Evolutionary conservation across 129 eudicot genomes (phyloP).

Genomic region (Flaveria sonorensis): DNA sequence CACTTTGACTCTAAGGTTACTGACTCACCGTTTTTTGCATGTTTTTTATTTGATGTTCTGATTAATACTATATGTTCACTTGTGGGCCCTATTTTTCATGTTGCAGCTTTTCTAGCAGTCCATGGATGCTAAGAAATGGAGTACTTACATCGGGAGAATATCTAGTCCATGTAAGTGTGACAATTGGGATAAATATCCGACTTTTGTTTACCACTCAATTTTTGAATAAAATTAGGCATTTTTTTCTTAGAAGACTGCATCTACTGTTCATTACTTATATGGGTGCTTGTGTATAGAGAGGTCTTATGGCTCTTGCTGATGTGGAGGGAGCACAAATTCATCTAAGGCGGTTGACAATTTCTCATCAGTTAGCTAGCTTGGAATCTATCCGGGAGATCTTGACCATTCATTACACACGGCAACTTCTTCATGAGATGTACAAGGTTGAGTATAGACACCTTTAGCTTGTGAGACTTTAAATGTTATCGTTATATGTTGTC

Average conservation of each 20-base stretch:
- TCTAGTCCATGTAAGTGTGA: constrained; percentile 74
- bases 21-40: constrained; percentile 6
- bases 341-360: constrained; percentile 64
- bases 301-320: constrained; percentile 97
- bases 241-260: neutral
- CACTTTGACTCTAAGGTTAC: constrained; percentile 83
- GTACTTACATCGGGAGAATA: constrained; percentile 91
- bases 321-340: constrained; percentile 89
- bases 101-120: constrained; percentile 97
- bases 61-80: neutral
- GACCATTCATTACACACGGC: constrained; percentile 78
- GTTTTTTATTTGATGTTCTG: neutral
- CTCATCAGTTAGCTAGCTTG: constrained; percentile 97
- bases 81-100: constrained; percentile 12
- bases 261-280: neutral
- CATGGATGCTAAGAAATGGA: constrained; percentile 91
- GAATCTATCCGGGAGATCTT: constrained; percentile 87
- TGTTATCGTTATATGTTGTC: neutral
- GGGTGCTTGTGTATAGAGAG: constrained; percentile 57
- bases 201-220: constrained; percentile 6
- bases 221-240: neutral
- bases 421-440: constrained; percentile 93
- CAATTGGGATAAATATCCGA: constrained; percentile 13
- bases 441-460: constrained; percentile 54
- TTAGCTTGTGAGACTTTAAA: constrained; percentile 10